These are phyloP conservation scores for Aspergillus ochraceus DNA, from an alignment of 2,329 filamentous ascomycete species.

Conservation along the genomic window DNA sequence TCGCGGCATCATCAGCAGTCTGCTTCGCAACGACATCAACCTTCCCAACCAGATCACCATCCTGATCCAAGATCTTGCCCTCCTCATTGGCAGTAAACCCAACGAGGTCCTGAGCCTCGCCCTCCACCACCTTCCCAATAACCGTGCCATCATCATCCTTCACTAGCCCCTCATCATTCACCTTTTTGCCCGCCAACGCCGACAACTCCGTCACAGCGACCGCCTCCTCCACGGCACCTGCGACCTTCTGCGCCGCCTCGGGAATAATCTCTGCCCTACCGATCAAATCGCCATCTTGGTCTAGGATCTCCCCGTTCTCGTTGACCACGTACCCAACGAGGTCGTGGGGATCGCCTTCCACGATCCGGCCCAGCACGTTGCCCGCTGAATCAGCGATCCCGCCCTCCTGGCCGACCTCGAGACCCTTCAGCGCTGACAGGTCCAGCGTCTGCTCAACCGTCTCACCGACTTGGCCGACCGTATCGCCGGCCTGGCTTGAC, in stretches of 20 bases:
- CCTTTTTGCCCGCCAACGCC: slow-evolving; percentile 55
- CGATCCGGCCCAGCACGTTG: slow-evolving; percentile 37
- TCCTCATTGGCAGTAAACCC: slow-evolving; percentile 43
- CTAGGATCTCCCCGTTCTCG: slow-evolving; percentile 35
- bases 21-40: slow-evolving; percentile 8
- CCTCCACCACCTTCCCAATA: slow-evolving; percentile 42
- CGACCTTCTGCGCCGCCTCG: slow-evolving; percentile 24
- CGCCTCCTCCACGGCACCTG: slow-evolving; percentile 26
- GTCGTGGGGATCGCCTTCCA: slow-evolving; percentile 43
- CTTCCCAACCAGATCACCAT: slow-evolving; percentile 10
- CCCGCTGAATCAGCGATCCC: slow-evolving; percentile 38
- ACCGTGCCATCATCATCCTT: slow-evolving; percentile 45
- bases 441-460: slow-evolving; percentile 18
- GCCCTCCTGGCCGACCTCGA: slow-evolving; percentile 38
- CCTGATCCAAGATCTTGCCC: slow-evolving; percentile 36
- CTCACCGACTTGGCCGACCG: slow-evolving; percentile 21
- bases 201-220: slow-evolving; percentile 39
- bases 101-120: slow-evolving; percentile 41
- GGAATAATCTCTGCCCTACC: slow-evolving; percentile 37
- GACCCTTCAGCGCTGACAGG: slow-evolving; percentile 40
- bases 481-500: background rate
- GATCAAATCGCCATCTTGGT: slow-evolving; percentile 36
- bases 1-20: slow-evolving; percentile 36
- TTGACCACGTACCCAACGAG: slow-evolving; percentile 43
- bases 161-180: slow-evolving; percentile 25